Evolutionary conservation across 768 basidiomycete species (phyloP).

Genomic region (Naematelia aurantialba): DNA sequence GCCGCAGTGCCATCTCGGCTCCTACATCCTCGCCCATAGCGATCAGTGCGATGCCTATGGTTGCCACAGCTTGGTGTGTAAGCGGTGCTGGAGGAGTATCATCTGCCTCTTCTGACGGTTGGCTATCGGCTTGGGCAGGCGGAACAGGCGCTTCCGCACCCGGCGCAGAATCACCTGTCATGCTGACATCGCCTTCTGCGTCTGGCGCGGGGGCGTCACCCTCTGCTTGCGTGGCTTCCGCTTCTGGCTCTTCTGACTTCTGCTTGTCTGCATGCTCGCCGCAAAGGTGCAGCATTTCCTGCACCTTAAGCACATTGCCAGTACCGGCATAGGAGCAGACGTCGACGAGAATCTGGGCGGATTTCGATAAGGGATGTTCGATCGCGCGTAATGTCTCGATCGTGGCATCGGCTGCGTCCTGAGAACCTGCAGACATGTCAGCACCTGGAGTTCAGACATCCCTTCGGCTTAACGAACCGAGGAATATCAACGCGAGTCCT

Average conservation of each 20-base stretch:
- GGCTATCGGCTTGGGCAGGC: not conserved
- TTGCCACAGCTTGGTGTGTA: slow-evolving; percentile 79
- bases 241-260: slow-evolving; percentile 31
- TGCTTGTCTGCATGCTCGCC: slow-evolving; percentile 73
- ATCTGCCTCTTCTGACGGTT: slow-evolving; percentile 40
- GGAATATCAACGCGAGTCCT: slow-evolving; percentile 81
- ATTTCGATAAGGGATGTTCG: slow-evolving; percentile 84
- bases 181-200: slow-evolving; percentile 29
- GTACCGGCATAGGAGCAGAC: slow-evolving; percentile 93
- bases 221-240: slow-evolving; percentile 16
- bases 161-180: slow-evolving; percentile 16
- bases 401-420: slow-evolving; percentile 90
- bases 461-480: slow-evolving; percentile 59
- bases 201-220: slow-evolving; percentile 44
- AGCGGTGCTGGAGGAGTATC: slow-evolving; percentile 52
- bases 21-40: slow-evolving; percentile 99
- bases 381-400: slow-evolving; percentile 90
- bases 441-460: not conserved
- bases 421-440: slow-evolving; percentile 61
- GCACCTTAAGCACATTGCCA: slow-evolving; percentile 89
- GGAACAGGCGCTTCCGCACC: slow-evolving; percentile 10
- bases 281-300: slow-evolving; percentile 86
- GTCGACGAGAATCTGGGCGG: slow-evolving; percentile 86
- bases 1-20: slow-evolving; percentile 92
- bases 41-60: slow-evolving; percentile 86